Percentiles rank a stretch among this genome's conserved stretches.
These are phyloP conservation scores for Phytopythium boreale DNA, from an alignment of 352 stramenopile genomes.

Conservation along the genomic window DNA sequence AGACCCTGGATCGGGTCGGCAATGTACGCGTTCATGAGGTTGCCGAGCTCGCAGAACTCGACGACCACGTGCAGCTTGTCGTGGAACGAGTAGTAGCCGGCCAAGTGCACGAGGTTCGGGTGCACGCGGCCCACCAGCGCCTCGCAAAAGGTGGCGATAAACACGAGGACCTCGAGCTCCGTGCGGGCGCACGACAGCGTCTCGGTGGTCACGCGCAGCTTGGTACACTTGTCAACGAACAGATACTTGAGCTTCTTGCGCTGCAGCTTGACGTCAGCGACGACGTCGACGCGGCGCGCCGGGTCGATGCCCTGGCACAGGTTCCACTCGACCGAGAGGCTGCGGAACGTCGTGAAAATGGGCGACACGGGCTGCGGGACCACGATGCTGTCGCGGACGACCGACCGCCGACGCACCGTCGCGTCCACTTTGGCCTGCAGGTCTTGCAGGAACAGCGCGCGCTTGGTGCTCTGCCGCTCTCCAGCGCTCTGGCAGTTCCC, in stretches of 20 bases:
- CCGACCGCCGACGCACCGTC: conserved; percentile 19
- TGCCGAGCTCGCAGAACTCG: conserved; percentile 63
- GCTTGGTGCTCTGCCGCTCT: not conserved
- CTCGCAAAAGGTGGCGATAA: conserved; percentile 40
- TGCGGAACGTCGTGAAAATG: conserved; percentile 46
- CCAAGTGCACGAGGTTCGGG: conserved; percentile 48
- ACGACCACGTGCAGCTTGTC: conserved; percentile 53
- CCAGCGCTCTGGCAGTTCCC: not conserved
- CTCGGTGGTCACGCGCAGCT: conserved; percentile 33
- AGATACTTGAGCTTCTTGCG: conserved; percentile 43
- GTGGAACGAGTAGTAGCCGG: conserved; percentile 48
- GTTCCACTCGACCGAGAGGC: conserved; percentile 64
- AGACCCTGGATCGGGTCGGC: conserved; percentile 36
- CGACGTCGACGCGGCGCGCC: conserved; percentile 48
- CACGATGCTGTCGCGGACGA: conserved; percentile 16
- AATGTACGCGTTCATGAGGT: conserved; percentile 50
- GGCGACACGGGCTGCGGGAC: conserved; percentile 21
- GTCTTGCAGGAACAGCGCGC: conserved; percentile 19
- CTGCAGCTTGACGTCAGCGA: conserved; percentile 46
- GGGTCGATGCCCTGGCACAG: conserved; percentile 56
- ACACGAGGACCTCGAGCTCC: conserved; percentile 63
- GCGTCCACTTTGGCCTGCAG: conserved; percentile 17
- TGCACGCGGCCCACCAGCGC: conserved; percentile 34
- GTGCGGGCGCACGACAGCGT: conserved; percentile 38
- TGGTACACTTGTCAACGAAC: conserved; percentile 56